Percentiles rank a stretch among this genome's conserved stretches.
These are phyloP conservation scores for Juncus effusus DNA, from an alignment of 176 grass and related monocot species.

Conservation along the genomic window DNA sequence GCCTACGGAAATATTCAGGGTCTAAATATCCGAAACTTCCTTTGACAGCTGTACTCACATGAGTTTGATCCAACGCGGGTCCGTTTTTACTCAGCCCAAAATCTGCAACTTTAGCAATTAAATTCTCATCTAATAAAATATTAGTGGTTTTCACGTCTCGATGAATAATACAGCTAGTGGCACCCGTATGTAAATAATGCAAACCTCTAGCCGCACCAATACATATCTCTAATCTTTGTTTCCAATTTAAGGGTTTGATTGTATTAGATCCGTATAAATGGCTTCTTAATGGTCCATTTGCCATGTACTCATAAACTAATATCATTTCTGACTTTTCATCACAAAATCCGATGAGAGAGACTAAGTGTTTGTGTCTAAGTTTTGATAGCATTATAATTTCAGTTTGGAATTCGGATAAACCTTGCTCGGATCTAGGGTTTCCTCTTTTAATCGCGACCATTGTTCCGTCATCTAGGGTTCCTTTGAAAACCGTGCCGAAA, in stretches of 20 bases:
- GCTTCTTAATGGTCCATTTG: slow-evolving; percentile 80
- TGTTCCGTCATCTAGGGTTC: slow-evolving; percentile 65
- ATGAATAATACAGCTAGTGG: slow-evolving; percentile 84
- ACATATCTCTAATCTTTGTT: slow-evolving; percentile 79
- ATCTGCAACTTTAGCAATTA: slow-evolving; percentile 91
- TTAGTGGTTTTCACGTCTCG: slow-evolving; percentile 95
- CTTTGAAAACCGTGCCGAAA: slow-evolving; percentile 90
- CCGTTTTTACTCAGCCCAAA: slow-evolving; percentile 95
- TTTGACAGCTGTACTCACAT: slow-evolving; percentile 91
- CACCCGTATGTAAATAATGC: slow-evolving; percentile 95
- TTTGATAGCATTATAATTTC: slow-evolving; percentile 91
- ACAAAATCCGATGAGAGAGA: slow-evolving; percentile 87
- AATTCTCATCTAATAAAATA: slow-evolving; percentile 85
- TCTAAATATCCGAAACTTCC: slow-evolving; percentile 92
- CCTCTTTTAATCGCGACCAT: slow-evolving; percentile 82
- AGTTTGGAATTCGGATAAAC: slow-evolving; percentile 72
- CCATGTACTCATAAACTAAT: slow-evolving; percentile 96
- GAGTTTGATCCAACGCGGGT: slow-evolving; percentile 79
- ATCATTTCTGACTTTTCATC: slow-evolving; percentile 91
- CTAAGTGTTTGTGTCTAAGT: slow-evolving; percentile 82
- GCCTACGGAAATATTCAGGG: slow-evolving; percentile 88
- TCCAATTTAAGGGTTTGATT: slow-evolving; percentile 68
- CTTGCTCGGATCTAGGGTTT: slow-evolving; percentile 90
- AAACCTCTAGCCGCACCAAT: slow-evolving; percentile 93
- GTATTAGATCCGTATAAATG: slow-evolving; percentile 65